Conservation (phyloP, 306 rosid genomes). For the Neltuma alba region DNA sequence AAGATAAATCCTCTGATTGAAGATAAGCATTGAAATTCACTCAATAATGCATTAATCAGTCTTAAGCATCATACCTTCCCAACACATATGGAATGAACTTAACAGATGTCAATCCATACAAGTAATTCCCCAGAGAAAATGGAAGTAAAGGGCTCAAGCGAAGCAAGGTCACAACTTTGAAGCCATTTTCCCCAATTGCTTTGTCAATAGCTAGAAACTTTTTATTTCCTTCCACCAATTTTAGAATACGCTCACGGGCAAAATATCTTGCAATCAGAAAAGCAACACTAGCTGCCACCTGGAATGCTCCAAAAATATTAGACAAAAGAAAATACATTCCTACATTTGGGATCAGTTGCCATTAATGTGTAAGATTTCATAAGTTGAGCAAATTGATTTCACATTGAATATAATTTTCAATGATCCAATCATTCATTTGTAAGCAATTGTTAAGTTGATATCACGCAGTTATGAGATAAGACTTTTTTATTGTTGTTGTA, state of each 20-base stretch:
- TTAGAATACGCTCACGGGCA: slow-evolving; percentile 95
- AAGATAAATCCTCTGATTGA: neutral
- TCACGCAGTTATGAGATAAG: no score
- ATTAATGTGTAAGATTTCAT: neutral
- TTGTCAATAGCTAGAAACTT: slow-evolving; percentile 95
- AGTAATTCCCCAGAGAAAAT: slow-evolving; percentile 91
- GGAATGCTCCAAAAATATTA: slow-evolving; percentile 43
- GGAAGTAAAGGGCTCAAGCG: slow-evolving; percentile 99
- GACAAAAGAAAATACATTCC: neutral
- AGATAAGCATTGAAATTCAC: neutral
- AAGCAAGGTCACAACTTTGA: slow-evolving; percentile 92
- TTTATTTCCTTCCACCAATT: slow-evolving; percentile 92
- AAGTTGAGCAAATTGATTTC: slow-evolving; percentile 17
- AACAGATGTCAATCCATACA: slow-evolving; percentile 95
- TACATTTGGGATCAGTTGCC: slow-evolving; percentile 1
- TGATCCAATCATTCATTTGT: neutral
- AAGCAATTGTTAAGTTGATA: slow-evolving; percentile 11
- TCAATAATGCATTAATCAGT: slow-evolving; percentile 4
- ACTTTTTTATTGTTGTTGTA: no score
- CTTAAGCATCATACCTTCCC: slow-evolving; percentile 69
- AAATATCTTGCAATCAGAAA: slow-evolving; percentile 96
- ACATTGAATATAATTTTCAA: slow-evolving; percentile 15
- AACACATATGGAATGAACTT: slow-evolving; percentile 90
- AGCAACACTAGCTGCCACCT: slow-evolving; percentile 96
- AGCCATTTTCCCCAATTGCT: slow-evolving; percentile 94